Evolutionary conservation across 192 early-diverging fungal species (phyloP).

Genomic region (Coemansia sp.): DNA sequence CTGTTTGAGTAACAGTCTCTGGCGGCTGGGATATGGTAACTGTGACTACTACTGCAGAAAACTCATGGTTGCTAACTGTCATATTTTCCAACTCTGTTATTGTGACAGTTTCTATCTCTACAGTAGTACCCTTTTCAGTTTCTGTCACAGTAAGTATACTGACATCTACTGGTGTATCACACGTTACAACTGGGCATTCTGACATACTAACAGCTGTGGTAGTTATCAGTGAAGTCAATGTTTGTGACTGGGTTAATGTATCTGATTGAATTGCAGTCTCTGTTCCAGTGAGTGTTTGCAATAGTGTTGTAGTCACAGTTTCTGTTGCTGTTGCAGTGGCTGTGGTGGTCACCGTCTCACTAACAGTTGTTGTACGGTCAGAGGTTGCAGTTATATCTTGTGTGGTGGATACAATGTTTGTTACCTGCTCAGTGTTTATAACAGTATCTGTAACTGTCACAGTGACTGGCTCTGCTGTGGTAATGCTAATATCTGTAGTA

Average conservation of each 20-base stretch:
- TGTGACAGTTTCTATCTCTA: constrained; percentile 3
- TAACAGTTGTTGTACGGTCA: constrained; percentile 6
- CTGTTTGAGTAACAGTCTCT: background rate
- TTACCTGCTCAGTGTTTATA: background rate
- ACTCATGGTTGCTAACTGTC: background rate
- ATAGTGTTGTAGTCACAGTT: background rate
- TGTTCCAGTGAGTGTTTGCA: background rate
- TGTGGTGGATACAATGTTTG: background rate
- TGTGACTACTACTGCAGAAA: background rate
- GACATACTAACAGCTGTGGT: background rate
- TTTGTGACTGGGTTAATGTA: background rate
- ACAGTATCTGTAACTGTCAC: background rate
- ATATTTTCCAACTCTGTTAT: background rate
- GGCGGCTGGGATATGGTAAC: background rate
- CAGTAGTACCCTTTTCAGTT: background rate
- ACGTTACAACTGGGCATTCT: constrained; percentile 1
- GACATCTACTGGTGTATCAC: background rate
- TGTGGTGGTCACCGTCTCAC: background rate
- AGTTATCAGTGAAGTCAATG: background rate
- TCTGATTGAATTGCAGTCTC: too few relatives aligned
- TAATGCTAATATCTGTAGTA: background rate
- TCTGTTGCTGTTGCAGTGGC: background rate
- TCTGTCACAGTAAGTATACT: constrained; percentile 2
- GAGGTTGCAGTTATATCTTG: background rate
- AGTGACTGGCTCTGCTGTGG: background rate